Evolutionary conservation across 345 rosid species (phyloP), one percentile per base, ranked within the genome.

Genomic region (Corchorus capsularis): DNA sequence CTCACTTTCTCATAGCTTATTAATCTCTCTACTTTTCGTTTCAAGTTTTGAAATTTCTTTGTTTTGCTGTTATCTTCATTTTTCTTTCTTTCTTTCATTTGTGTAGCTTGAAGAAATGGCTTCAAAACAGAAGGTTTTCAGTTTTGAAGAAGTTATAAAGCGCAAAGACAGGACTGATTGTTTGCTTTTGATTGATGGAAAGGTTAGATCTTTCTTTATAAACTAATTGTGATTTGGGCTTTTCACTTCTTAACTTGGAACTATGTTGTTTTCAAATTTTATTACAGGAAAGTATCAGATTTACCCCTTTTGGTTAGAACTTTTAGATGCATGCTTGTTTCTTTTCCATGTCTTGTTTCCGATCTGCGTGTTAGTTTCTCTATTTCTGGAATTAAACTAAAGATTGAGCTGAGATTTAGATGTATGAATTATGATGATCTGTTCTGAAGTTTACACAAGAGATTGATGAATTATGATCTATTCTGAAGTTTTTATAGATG

Each of bases 111-210:
- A 39, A 39, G 46, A 69, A 47, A 84, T 84, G 87, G 86, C 76
- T 60, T 54, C 69, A 53, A 46, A 53, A 71, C 75, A 80, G 43
- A 81, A 80, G 68, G 75, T 83, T 17, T 69, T 77, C 54, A 63
- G 82, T 39, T 86, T 88, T 65, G 86, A 85, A 34, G 91, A 92
- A 53, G 73, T 88, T 1, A 73, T 71, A 35, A 87, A 86, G 79
- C 93, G 90, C 86, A 89, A 85, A 53, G 80, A 80, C 43, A 86
- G 82, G 79, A 67, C 78, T 16, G 84, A 88, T 84, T 88, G 90
- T 82, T 88, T 93, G 92, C 85, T 92, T 73, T 77, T 88, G 57
- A 89, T 92, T 77, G 83, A 83, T 76, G 90, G 87, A 8, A 88
- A 92, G 94, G 94, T 87, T 76, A 32, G 55, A 78, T 59, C 66